Base-by-base conservation (phyloP, 495 filamentous ascomycete species). In the Lasiosphaeria ovina region DNA sequence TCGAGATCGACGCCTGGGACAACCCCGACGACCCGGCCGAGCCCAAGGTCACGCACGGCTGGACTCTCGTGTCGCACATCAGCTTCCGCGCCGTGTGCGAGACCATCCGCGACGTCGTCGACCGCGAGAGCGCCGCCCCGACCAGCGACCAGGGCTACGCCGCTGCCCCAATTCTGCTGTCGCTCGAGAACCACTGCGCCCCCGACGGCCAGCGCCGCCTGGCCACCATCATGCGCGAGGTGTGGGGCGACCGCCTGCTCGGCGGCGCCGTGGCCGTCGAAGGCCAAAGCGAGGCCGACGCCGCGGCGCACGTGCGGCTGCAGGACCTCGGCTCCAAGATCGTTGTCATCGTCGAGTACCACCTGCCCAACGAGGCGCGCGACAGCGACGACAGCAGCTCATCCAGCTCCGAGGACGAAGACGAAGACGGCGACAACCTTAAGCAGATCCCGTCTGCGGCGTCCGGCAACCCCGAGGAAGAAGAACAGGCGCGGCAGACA, bases 1-100 rank as follows among this genome's bases (percentile, higher is more conserved):
- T 84, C n/a, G 81, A 84, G 66, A 84, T 84, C 44, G 81, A 83
- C 58, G 81, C 79, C 9, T 84, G 81, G 80, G 79, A 84, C 59
- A 70, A 81, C 55, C 64, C 73, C 14, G 77, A 83, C 32, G 60
- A 81, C 57, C 60, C 55, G 7, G 70, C 75, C 11, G 81, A 83
- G 55, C 81, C 80, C 0, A 83, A 83, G 60, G 81, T 83, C 38
- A 84, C 81, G 4, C 81, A 84, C 55, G 81, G 81, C 0, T 83
- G 76, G 55, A 85, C 81, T 1, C 72, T 85, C 2, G 79, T 81
- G 3, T 82, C 79, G 24, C 69, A 83, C 61, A 81, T 85, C 47
- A 73, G 74, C 4, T 85, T 85, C 63, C 79, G 81, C 14, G 54
- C 63, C 6, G 81, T 83, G 10, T 83, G 80, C 66, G 76, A 82